Conservation (phyloP, 78 protist species). For the slime mould (Dictyostelium discoideum) region DNA sequence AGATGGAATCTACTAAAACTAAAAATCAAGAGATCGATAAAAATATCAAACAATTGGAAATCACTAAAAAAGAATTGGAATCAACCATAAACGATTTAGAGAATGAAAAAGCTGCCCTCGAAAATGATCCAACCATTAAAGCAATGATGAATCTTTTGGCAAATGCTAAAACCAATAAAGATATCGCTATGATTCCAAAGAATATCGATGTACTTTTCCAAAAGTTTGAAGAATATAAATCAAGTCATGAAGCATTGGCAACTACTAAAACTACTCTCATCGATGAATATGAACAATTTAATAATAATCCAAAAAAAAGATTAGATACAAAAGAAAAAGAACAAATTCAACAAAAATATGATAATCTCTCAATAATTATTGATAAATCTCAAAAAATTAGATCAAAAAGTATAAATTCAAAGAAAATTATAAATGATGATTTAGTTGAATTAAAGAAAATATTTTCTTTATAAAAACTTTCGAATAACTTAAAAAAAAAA, state of each 20-base stretch:
- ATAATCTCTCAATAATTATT: background rate
- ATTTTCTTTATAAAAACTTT: background rate
- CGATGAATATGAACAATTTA: constrained; percentile 40
- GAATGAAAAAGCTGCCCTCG: background rate
- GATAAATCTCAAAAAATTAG: constrained; percentile 49
- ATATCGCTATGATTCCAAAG: background rate
- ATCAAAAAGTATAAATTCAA: constrained; percentile 10
- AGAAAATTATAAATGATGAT: constrained; percentile 55
- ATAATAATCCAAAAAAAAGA: constrained; percentile 39
- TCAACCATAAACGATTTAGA: background rate
- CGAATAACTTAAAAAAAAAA: too few relatives aligned
- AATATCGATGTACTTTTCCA: background rate
- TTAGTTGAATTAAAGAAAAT: constrained; percentile 30
- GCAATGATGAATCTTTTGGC: background rate
- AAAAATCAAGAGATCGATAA: constrained; percentile 27
- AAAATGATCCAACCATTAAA: background rate
- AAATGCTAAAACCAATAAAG: background rate
- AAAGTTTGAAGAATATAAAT: constrained; percentile 30
- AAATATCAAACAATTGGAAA: background rate
- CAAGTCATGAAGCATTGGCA: constrained; percentile 16
- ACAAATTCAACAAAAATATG: constrained; percentile 24
- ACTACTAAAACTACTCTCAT: background rate
- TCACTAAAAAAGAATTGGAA: constrained; percentile 11
- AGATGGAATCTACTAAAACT: constrained; percentile 18
- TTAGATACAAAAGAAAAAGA: constrained; percentile 56